phyloP scores from a whole-genome alignment of 2,329 filamentous ascomycete genomes.

The Polytolypa hystricis region DNA sequence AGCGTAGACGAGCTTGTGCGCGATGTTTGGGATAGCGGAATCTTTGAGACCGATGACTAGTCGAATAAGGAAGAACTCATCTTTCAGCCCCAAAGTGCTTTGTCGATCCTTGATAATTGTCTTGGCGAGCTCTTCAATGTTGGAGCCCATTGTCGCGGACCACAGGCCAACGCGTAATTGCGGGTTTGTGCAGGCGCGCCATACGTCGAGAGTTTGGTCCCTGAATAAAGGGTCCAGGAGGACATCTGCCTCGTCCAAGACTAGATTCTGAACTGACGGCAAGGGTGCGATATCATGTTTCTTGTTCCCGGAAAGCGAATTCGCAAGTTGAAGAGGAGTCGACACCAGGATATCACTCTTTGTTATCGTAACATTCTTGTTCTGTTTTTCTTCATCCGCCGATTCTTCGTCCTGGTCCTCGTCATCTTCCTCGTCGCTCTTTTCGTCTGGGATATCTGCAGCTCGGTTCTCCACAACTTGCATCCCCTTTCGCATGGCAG shows the following conservation, averaged over 20 bases:
- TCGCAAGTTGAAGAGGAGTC: slow-evolving; percentile 67
- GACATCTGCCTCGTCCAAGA: slow-evolving; percentile 92
- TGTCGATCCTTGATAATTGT: slow-evolving; percentile 53
- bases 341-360: slow-evolving; percentile 72
- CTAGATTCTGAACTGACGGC: slow-evolving; percentile 58
- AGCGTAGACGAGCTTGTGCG: slow-evolving; percentile 80
- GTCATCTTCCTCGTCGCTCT: slow-evolving; percentile 26
- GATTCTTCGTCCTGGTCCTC: slow-evolving; percentile 18
- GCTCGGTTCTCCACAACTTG: slow-evolving; percentile 44
- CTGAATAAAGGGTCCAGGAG: slow-evolving; percentile 84
- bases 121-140: slow-evolving; percentile 67
- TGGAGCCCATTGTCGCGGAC: slow-evolving; percentile 96
- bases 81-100: slow-evolving; percentile 24
- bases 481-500: slow-evolving; percentile 80
- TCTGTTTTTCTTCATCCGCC: slow-evolving; percentile 18
- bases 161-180: slow-evolving; percentile 70
- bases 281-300: slow-evolving; percentile 40
- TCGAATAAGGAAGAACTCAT: slow-evolving; percentile 53
- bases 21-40: slow-evolving; percentile 83
- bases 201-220: slow-evolving; percentile 75
- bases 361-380: slow-evolving; percentile 40
- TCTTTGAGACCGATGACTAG: slow-evolving; percentile 95
- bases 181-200: slow-evolving; percentile 63
- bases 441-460: slow-evolving; percentile 29
- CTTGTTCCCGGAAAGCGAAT: slow-evolving; percentile 49